These are phyloP conservation scores for Hymenoscyphus scutula DNA, from an alignment of 2,329 filamentous ascomycete genomes.

Conservation along the genomic window DNA sequence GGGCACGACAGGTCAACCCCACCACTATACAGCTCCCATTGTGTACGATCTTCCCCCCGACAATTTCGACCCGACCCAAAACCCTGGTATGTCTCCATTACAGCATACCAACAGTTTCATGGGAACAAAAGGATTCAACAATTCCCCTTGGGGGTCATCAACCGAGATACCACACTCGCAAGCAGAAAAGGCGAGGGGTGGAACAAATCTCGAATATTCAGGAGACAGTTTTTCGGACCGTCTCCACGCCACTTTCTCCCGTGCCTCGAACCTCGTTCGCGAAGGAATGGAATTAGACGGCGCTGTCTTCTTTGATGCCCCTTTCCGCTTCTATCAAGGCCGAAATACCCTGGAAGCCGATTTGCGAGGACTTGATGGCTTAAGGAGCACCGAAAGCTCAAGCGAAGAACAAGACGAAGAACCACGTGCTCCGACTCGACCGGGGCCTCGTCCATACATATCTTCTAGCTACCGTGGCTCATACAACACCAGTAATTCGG, in stretches of 20 bases:
- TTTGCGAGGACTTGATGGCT: conserved; percentile 15
- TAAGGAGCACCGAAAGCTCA: conserved; percentile 12
- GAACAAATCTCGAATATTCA: conserved; percentile 18
- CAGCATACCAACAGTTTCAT: conserved; percentile 19
- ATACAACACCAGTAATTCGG: background rate
- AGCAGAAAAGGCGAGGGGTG: background rate
- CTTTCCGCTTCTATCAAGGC: conserved; percentile 27
- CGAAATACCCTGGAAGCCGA: conserved; percentile 27
- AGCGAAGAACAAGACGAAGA: conserved; percentile 16
- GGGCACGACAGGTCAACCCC: background rate
- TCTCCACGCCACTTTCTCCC: conserved; percentile 28
- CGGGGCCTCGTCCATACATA: conserved; percentile 20
- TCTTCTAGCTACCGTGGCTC: background rate
- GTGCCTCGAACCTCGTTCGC: conserved; percentile 33
- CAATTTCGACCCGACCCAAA: background rate
- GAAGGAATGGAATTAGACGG: conserved; percentile 32
- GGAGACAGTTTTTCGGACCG: conserved; percentile 24
- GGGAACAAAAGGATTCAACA: conserved; percentile 23
- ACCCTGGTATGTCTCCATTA: conserved; percentile 20
- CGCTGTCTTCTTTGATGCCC: conserved; percentile 32
- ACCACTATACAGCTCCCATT: background rate
- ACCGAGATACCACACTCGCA: conserved; percentile 19
- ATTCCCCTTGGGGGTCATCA: conserved; percentile 27
- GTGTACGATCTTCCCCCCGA: background rate
- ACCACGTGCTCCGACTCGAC: conserved; percentile 8